phyloP scores from a whole-genome alignment of 148 eudicot genomes.

The Nyssa sinensis region DNA sequence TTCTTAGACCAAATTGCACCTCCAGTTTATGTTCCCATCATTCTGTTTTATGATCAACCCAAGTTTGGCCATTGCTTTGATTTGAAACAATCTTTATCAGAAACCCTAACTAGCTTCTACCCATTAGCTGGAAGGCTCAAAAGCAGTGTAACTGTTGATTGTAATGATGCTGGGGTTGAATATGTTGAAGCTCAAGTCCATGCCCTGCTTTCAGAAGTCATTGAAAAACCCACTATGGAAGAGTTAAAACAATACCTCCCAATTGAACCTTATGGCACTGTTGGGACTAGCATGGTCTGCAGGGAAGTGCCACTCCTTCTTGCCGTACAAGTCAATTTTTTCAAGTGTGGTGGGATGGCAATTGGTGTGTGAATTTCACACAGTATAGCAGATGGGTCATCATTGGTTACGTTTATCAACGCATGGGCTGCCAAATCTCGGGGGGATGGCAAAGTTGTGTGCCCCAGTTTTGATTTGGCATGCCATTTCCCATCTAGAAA shows the following conservation, averaged over 20 bases:
- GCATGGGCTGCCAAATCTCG: conserved; percentile 25
- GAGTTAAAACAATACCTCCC: conserved; percentile 3
- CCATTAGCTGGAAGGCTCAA: conserved; percentile 27
- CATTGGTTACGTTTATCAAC: conserved; percentile 19
- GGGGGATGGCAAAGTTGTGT: background rate
- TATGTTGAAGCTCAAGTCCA: conserved; percentile 1
- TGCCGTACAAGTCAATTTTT: conserved; percentile 22
- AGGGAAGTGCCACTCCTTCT: background rate
- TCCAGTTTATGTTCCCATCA: conserved; percentile 17
- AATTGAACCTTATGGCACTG: conserved; percentile 3
- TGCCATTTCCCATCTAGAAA: conserved; percentile 17
- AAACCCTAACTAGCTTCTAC: conserved; percentile 12
- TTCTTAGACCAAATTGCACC: conserved; percentile 20
- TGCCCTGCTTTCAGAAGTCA: background rate
- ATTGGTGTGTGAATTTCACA: conserved; percentile 18
- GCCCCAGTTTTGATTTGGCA: conserved; percentile 7
- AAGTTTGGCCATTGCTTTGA: background rate
- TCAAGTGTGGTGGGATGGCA: conserved; percentile 29
- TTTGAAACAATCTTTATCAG: conserved; percentile 22
- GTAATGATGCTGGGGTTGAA: conserved; percentile 16
- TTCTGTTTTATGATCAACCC: conserved; percentile 23
- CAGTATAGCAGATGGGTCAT: conserved; percentile 10
- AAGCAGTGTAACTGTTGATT: background rate
- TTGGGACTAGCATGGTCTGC: too few species aligned
- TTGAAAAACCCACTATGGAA: conserved; percentile 8